Evolutionary conservation across 1,284 basidiomycete genomes (phyloP), one percentile per base, ranked within the genome.

Genomic region (Naganishia sp.): DNA sequence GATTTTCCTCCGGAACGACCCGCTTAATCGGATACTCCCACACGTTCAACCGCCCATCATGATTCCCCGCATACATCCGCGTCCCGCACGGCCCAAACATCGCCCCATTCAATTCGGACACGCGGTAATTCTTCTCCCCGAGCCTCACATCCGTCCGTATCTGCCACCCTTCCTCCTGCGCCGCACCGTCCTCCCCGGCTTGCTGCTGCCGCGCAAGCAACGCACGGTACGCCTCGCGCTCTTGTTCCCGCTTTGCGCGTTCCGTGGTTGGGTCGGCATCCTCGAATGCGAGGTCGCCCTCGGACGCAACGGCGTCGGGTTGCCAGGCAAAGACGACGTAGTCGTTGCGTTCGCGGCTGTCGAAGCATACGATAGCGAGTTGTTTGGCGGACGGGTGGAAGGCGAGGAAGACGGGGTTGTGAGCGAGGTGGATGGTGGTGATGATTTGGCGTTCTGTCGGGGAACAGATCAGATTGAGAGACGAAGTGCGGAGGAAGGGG

Each of bases 1-100:
- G 13, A n/a, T 39, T 42, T 56, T 52, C 47, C 25, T 35, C 45
- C 6, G 47, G 21, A 18, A 47, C 46, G 17, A 43, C 51, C 28
- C 57, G 60, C 58, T 45, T 63, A n/a, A 65, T 57, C 23, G 67
- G 67, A 42, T 65, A 68, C 35, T 65, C 57, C 67, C 67, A 68
- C 17, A 63, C 58, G 21, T 65, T 58, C n/a, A 68, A 35, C 39
- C 50, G 46, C 10, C 67, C 67, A 47, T 62, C 58, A 31, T 56
- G 55, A 41, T 68, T 65, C 18, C 67, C 67, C 17, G 67, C 63
- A 43, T 62, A 68, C n/a, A 68, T 45, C 23, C 64, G 31, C 25
- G 63, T 68, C 31, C 67, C 67, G 47, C 64, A 65, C 6, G 67
- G 67, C n/a, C 57, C 53, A 46, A 65, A 68, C 28, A 52, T 55